phyloP scores from a whole-genome alignment of 805 yeast genomes.

The Starmerella etchellsii region DNA sequence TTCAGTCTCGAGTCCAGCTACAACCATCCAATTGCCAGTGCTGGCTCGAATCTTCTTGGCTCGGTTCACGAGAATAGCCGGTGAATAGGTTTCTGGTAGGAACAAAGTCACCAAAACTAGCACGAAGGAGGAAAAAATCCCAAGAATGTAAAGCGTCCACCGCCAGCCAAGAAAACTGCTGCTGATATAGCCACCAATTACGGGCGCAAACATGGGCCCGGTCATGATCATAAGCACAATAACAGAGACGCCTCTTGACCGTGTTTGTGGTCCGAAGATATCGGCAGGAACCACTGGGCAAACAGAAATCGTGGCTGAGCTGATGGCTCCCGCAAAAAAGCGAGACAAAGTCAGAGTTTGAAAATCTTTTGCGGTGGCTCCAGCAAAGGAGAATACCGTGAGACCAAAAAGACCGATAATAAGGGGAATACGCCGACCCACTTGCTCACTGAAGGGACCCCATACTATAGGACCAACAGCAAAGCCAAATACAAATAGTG shows the following conservation, averaged over 20 bases:
- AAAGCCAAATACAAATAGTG: constrained; percentile 77
- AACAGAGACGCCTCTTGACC: constrained; percentile 13
- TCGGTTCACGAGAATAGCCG: constrained; percentile 31
- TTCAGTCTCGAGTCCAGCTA: constrained; percentile 36
- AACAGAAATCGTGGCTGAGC: constrained; percentile 45
- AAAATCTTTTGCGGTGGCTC: constrained; percentile 16
- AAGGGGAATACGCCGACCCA: constrained; percentile 50
- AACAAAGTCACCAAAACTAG: constrained; percentile 29
- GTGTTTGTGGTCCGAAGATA: constrained; percentile 6
- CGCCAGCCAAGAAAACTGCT: constrained; percentile 59
- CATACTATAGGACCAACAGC: constrained; percentile 83
- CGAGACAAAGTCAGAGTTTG: constrained; percentile 43
- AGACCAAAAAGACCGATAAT: constrained; percentile 34
- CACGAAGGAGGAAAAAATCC: constrained; percentile 29
- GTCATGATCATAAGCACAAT: constrained; percentile 13
- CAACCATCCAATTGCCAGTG: constrained; percentile 42
- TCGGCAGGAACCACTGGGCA: constrained; percentile 17
- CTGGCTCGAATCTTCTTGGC: constrained; percentile 34
- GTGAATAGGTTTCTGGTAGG: constrained; percentile 27
- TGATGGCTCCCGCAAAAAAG: constrained; percentile 66
- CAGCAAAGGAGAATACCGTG: constrained; percentile 20
- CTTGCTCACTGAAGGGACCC: constrained; percentile 74
- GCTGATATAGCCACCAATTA: constrained; percentile 43
- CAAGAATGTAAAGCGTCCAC: constrained; percentile 40
- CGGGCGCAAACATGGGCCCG: constrained; percentile 25